Evolutionary conservation across 352 stramenopile genomes (phyloP).

Genomic region (Phytopythium cucurbitacearum): DNA sequence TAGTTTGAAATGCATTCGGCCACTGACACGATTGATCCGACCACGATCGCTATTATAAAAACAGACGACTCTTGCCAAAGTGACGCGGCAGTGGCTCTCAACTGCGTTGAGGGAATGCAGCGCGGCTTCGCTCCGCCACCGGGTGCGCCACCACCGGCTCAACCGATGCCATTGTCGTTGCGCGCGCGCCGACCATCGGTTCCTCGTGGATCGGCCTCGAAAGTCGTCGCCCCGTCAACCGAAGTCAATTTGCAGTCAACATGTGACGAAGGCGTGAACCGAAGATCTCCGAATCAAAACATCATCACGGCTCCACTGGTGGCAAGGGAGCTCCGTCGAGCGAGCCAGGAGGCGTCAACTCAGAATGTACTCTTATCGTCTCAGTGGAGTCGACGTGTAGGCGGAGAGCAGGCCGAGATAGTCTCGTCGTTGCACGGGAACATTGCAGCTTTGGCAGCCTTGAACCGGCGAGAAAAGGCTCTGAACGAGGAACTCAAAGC

Average conservation of each 20-base stretch:
- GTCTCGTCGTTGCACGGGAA: constrained; percentile 48
- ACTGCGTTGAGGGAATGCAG: not conserved
- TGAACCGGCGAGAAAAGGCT: constrained; percentile 48
- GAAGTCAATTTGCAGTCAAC: not conserved
- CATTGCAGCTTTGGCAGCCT: constrained; percentile 25
- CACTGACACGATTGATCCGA: no score
- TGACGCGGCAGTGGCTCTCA: no score
- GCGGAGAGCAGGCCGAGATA: constrained; percentile 18
- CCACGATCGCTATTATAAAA: no score
- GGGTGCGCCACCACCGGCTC: not conserved
- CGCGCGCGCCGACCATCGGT: constrained; percentile 1
- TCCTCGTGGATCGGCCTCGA: not conserved
- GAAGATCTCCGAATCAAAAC: constrained; percentile 2
- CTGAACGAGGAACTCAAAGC: constrained; percentile 31
- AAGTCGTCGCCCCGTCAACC: not conserved
- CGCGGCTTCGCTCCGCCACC: not conserved
- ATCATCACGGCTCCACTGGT: not conserved
- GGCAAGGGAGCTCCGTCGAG: not conserved
- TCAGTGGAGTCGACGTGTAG: constrained; percentile 1
- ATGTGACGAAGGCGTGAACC: no score
- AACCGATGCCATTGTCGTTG: not conserved
- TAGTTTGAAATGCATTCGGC: no score
- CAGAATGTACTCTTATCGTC: constrained; percentile 3
- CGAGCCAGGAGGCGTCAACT: not conserved
- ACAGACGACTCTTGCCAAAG: no score